These are phyloP conservation scores for Nicotiana otophora DNA, from an alignment of 257 asterid genomes.

Conservation along the genomic window DNA sequence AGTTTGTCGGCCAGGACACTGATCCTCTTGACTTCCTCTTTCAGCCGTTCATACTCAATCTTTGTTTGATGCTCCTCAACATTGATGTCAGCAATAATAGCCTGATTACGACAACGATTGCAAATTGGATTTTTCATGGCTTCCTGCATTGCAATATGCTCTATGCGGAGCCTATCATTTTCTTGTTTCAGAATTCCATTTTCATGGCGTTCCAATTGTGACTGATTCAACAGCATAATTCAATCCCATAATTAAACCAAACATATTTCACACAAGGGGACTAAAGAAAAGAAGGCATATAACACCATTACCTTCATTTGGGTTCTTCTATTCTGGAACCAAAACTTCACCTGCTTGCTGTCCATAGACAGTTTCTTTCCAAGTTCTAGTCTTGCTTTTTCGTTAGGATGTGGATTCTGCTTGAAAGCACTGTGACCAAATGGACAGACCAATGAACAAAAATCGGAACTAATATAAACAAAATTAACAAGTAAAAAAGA, in stretches of 20 bases:
- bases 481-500: background rate
- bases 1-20: conserved; percentile 35
- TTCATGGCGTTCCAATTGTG: conserved; percentile 64
- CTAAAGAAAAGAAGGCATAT: background rate
- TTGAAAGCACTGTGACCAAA: conserved; percentile 46
- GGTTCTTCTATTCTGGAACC: conserved; percentile 87
- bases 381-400: conserved; percentile 61
- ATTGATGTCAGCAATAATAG: conserved; percentile 38
- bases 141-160: conserved; percentile 52
- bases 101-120: conserved; percentile 49
- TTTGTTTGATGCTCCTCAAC: conserved; percentile 54
- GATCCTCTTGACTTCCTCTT: conserved; percentile 52
- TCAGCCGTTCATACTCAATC: conserved; percentile 60
- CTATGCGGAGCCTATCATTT: conserved; percentile 64
- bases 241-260: conserved; percentile 6
- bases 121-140: conserved; percentile 58
- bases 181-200: conserved; percentile 55
- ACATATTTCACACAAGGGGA: background rate
- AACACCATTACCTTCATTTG: conserved; percentile 59
- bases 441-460: background rate
- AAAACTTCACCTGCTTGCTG: conserved; percentile 68
- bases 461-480: background rate
- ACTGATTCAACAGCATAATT: conserved; percentile 25
- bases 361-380: conserved; percentile 57
- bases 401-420: conserved; percentile 77